A percentile compares a stretch with the other conserved stretches of the same genome.
Evolutionary conservation across 2,329 filamentous ascomycete species (phyloP).

Genomic region (Colletotrichum lupini): DNA sequence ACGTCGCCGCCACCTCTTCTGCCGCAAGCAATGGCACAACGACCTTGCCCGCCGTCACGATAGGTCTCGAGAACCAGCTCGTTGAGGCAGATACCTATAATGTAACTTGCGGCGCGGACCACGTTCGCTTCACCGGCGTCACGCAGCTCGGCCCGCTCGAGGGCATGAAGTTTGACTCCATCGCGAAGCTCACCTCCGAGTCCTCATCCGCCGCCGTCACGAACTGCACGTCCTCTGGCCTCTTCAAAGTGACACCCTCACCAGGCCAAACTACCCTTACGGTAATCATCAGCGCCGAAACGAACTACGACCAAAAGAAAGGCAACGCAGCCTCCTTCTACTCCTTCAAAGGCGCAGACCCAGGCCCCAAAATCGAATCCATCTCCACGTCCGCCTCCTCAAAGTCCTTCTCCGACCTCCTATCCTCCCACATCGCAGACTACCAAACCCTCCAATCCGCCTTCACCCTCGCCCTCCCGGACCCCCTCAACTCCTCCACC

Average conservation of each 20-base stretch:
- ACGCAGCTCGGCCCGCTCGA: conserved; percentile 52
- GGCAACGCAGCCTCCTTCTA: conserved; percentile 56
- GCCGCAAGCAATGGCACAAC: not conserved
- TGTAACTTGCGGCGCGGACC: conserved; percentile 45
- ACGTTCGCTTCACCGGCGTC: conserved; percentile 46
- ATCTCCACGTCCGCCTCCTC: conserved; percentile 45
- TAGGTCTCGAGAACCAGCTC: conserved; percentile 56
- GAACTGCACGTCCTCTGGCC: conserved; percentile 34
- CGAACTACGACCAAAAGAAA: conserved; percentile 61
- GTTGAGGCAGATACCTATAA: conserved; percentile 43
- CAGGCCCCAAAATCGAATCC: conserved; percentile 49
- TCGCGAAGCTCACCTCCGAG: conserved; percentile 40
- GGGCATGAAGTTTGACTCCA: conserved; percentile 57
- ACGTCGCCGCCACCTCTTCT: conserved; percentile 34
- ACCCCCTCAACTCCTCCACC: conserved; percentile 50
- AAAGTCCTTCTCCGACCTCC: conserved; percentile 46
- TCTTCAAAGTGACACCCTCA: conserved; percentile 43
- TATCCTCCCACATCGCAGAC: conserved; percentile 51
- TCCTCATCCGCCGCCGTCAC: conserved; percentile 32
- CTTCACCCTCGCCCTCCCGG: conserved; percentile 58
- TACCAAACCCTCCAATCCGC: conserved; percentile 50
- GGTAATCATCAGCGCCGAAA: conserved; percentile 56
- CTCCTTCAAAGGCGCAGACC: conserved; percentile 61
- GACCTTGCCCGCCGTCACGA: conserved; percentile 50
- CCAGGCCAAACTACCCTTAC: conserved; percentile 41